Conservation (phyloP, 2,329 filamentous ascomycete genomes). For the Paecilomyces variotii region DNA sequence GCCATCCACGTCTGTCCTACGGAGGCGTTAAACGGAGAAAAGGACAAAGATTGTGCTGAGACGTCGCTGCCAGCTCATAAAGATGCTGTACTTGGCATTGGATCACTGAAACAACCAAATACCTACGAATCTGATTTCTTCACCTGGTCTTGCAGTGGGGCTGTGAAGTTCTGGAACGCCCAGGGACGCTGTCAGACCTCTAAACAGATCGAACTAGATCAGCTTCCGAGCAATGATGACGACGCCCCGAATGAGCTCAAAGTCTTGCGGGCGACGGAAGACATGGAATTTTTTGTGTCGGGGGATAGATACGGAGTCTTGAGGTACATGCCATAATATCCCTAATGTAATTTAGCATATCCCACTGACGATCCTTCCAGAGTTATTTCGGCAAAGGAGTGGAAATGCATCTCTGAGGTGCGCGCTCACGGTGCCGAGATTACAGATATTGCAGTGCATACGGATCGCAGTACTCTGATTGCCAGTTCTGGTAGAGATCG, state of each 20-base stretch:
- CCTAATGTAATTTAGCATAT: neutral
- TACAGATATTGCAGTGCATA: slow-evolving; percentile 67
- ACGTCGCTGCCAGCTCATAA: slow-evolving; percentile 48
- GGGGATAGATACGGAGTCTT: slow-evolving; percentile 84
- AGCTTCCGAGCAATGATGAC: slow-evolving; percentile 37
- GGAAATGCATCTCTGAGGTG: slow-evolving; percentile 57
- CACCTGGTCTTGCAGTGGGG: slow-evolving; percentile 79
- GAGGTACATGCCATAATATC: slow-evolving; percentile 29
- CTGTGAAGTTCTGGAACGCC: slow-evolving; percentile 72
- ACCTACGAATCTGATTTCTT: slow-evolving; percentile 63
- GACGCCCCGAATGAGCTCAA: slow-evolving; percentile 50
- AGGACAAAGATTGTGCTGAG: slow-evolving; percentile 19
- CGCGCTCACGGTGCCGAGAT: slow-evolving; percentile 85
- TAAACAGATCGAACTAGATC: slow-evolving; percentile 62
- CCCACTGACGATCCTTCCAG: slow-evolving; percentile 17
- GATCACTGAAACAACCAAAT: slow-evolving; percentile 54
- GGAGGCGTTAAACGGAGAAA: slow-evolving; percentile 23
- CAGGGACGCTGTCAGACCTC: slow-evolving; percentile 61
- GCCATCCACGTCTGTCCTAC: slow-evolving; percentile 60
- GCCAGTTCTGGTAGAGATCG: slow-evolving; percentile 82
- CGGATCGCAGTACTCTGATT: slow-evolving; percentile 57
- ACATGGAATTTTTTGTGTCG: slow-evolving; percentile 62
- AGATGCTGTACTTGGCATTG: slow-evolving; percentile 61
- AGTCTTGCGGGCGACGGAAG: slow-evolving; percentile 50
- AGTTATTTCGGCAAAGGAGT: slow-evolving; percentile 40